These are phyloP conservation scores for Cystofilobasidium capitatum DNA, from an alignment of 768 basidiomycete species.

Conservation along the genomic window DNA sequence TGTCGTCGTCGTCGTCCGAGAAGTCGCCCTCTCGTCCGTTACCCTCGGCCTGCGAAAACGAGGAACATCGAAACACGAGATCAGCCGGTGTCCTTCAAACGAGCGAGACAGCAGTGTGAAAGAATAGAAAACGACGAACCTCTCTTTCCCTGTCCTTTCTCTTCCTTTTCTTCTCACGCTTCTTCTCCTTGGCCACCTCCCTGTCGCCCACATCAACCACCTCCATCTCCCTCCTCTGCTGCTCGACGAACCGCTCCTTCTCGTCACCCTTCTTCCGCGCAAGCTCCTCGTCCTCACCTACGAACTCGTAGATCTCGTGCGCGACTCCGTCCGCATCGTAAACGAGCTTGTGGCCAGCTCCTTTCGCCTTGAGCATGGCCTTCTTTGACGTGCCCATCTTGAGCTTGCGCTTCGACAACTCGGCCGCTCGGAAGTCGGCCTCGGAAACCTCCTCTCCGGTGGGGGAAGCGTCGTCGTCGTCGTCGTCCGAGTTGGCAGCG, in stretches of 20 bases:
- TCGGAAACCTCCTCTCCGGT: background rate
- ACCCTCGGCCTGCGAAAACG: conserved; percentile 20
- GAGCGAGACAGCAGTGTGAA: background rate
- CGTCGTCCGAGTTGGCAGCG: conserved; percentile 10
- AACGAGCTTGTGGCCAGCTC: conserved; percentile 60
- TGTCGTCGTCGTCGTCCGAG: conserved; percentile 30
- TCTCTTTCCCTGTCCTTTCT: conserved; percentile 65
- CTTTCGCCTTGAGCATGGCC: conserved; percentile 53
- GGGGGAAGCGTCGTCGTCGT: conserved; percentile 32
- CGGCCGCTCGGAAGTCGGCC: conserved; percentile 27
- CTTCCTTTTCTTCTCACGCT: conserved; percentile 83
- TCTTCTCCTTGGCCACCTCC: conserved; percentile 74
- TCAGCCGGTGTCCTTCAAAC: no score
- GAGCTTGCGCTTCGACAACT: conserved; percentile 74
- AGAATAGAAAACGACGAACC: conserved; percentile 38
- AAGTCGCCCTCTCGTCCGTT: conserved; percentile 32
- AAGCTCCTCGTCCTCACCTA: conserved; percentile 61
- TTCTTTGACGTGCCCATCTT: conserved; percentile 67
- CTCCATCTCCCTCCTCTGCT: conserved; percentile 62
- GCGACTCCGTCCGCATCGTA: conserved; percentile 81
- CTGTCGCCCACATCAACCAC: conserved; percentile 65
- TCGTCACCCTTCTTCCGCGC: conserved; percentile 52
- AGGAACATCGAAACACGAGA: conserved; percentile 16
- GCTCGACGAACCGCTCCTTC: conserved; percentile 61
- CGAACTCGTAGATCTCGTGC: conserved; percentile 69